Percentiles rank a stretch among this genome's conserved stretches.
Conservation (phyloP, 1,284 basidiomycete species). For the Marasmius sp. region DNA sequence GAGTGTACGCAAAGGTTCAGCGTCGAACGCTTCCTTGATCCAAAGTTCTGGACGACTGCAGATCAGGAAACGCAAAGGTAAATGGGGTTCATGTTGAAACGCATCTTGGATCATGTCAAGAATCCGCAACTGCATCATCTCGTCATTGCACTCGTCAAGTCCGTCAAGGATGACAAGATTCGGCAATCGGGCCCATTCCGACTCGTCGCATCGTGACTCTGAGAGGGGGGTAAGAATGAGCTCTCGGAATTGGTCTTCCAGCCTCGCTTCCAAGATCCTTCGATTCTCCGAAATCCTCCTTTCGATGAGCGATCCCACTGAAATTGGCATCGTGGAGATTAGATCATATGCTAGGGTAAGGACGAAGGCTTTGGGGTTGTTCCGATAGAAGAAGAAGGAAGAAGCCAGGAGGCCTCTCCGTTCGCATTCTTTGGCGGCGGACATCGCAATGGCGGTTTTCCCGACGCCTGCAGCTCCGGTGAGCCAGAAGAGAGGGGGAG, state of each 20-base stretch:
- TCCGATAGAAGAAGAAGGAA: constrained; percentile 16
- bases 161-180: constrained; percentile 1
- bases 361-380: neutral
- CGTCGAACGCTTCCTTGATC: constrained; percentile 18
- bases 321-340: neutral
- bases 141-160: constrained; percentile 1
- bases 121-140: neutral
- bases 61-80: constrained; percentile 26
- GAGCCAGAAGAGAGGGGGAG: constrained; percentile 13
- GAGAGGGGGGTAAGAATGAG: neutral
- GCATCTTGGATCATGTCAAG: neutral
- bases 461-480: constrained; percentile 14
- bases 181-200: neutral
- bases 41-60: constrained; percentile 23
- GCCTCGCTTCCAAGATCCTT: neutral
- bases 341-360: constrained; percentile 1
- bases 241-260: constrained; percentile 2
- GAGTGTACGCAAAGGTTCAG: neutral
- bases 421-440: constrained; percentile 10
- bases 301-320: neutral
- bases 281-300: neutral
- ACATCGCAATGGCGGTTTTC: constrained; percentile 13
- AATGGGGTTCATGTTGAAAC: neutral
- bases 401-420: neutral
- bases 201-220: too few relatives aligned